Base-by-base conservation (phyloP, 306 rosid genomes). In the Dalbergia cochinchinensis region DNA sequence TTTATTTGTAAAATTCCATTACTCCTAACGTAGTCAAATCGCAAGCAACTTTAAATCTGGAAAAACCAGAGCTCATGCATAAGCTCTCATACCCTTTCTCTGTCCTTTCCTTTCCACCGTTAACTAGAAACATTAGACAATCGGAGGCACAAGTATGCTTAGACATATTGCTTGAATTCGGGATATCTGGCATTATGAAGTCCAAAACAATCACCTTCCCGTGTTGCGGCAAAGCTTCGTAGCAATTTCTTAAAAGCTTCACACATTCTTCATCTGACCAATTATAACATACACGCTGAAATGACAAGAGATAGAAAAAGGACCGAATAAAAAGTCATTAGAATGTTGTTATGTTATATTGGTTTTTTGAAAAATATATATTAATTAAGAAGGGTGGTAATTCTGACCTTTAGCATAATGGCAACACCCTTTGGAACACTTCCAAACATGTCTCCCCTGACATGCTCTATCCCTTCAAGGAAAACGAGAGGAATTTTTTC, bases 401-500 rank as follows among this genome's bases (percentile, higher is more conserved):
- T 3, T 45, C 31, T 26, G 3, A 45, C 76, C 76, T 78, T 69
- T 1, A 78, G 47, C 6, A 78, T 22, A 20, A 69, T 69, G 37
- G 76, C 82, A 69, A 69, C 82, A 68, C 76, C 76, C 0, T 6
- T 31, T 78, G 76, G 82, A 58, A 78, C 62, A 58, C 61, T 44
- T 78, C 44, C 76, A 58, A 78, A 78, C 82, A 78, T 78, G 35
- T 16, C 15, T 68, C 76, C 82, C 59, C 19, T 62, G 31, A 78
- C 26, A 44, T 78, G 82, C 16, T 69, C 12, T 26, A 78, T 78
- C 20, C 78, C 82, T 76, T 78, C 44, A 20, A 57, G 11, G 7
- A 4, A 42, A 57, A 78, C n/a, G n/a, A n/a, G n/a, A 77, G 15
- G 16, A 11, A 31, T 11, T 4, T 10, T 55, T 55, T 1, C 2